Evolutionary conservation across 2,329 filamentous ascomycete genomes (phyloP).

Genomic region (Cladosporium sp.): DNA sequence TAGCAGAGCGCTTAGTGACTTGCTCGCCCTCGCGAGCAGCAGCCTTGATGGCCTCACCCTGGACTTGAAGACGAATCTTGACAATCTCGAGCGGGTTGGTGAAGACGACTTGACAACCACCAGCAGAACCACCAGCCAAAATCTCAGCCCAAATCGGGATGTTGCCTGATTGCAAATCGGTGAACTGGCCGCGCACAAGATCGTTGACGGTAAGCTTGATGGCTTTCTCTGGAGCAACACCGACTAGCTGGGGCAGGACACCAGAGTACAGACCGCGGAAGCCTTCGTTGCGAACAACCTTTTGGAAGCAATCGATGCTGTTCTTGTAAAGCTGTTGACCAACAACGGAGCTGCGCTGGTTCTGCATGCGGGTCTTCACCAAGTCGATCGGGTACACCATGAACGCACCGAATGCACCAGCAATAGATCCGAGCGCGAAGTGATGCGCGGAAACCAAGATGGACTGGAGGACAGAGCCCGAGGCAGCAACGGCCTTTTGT

Average conservation of each 20-base stretch:
- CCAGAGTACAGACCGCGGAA: slow-evolving; percentile 89
- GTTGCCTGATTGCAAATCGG: slow-evolving; percentile 68
- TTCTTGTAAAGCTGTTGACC: slow-evolving; percentile 95
- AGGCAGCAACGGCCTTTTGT: slow-evolving; percentile 56
- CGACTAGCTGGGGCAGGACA: slow-evolving; percentile 90
- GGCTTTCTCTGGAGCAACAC: slow-evolving; percentile 98
- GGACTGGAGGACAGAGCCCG: slow-evolving; percentile 60
- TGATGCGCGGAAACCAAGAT: slow-evolving; percentile 80
- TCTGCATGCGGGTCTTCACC: slow-evolving; percentile 98
- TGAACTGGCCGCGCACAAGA: slow-evolving; percentile 74
- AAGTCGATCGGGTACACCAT: slow-evolving; percentile 99
- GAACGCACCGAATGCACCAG: slow-evolving; percentile 95
- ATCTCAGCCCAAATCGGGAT: slow-evolving; percentile 75
- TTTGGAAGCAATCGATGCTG: slow-evolving; percentile 90
- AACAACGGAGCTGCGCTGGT: slow-evolving; percentile 80
- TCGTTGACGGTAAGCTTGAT: slow-evolving; percentile 99
- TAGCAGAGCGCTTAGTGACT: slow-evolving; percentile 82
- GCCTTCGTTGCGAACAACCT: slow-evolving; percentile 91
- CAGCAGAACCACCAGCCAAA: slow-evolving; percentile 83
- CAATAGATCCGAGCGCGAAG: slow-evolving; percentile 84
- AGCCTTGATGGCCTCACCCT: slow-evolving; percentile 86
- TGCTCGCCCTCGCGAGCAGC: slow-evolving; percentile 72
- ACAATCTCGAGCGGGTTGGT: slow-evolving; percentile 98
- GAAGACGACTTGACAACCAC: slow-evolving; percentile 95
- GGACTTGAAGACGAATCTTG: slow-evolving; percentile 96